Evolutionary conservation across 2,329 filamentous ascomycete genomes (phyloP).

Genomic region (Ceratocystis alfenasii): DNA sequence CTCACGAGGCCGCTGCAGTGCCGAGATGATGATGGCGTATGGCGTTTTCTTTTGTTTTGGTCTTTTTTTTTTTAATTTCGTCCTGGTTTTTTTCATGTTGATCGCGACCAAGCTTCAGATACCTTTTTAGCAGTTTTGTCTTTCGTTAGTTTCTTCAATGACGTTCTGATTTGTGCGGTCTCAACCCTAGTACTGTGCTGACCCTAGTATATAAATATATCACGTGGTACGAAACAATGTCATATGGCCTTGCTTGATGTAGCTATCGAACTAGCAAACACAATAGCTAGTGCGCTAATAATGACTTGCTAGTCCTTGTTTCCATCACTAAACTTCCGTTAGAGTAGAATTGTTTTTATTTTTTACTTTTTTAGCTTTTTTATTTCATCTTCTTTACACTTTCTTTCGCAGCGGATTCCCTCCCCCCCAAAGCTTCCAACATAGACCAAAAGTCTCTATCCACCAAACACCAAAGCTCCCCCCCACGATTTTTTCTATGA

Average conservation of each 20-base stretch:
- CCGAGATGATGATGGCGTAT: background rate
- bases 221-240: no score
- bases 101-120: no score
- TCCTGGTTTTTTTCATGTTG: background rate
- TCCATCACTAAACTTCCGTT: no score
- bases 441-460: conserved; percentile 7
- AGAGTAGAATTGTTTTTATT: background rate
- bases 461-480: background rate
- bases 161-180: no score
- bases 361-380: background rate
- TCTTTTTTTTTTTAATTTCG: background rate
- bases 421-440: background rate
- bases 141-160: no score
- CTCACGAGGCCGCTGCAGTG: background rate
- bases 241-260: no score
- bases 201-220: no score
- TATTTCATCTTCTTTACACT: background rate
- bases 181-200: no score
- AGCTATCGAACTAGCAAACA: no score
- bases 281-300: no score
- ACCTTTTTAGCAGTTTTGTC: no score
- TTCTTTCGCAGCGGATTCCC: background rate
- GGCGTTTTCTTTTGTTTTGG: background rate
- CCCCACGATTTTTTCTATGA: background rate
- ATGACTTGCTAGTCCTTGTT: no score